Evolutionary conservation across 768 basidiomycete genomes (phyloP), one percentile per base, ranked within the genome.

Genomic region (Hygrophorus russula): DNA sequence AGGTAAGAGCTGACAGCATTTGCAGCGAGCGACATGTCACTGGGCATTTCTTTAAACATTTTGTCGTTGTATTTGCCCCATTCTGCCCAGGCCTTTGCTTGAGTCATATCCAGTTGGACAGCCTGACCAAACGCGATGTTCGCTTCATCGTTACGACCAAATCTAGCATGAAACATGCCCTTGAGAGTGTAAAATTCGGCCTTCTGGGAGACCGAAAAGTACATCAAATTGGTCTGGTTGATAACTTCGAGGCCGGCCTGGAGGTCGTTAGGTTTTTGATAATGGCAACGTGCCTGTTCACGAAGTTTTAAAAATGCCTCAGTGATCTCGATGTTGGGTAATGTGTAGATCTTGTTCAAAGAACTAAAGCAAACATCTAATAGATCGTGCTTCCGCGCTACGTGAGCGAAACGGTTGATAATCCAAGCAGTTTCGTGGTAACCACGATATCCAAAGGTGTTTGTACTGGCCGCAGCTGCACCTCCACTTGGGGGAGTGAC

Each of bases 401-500:
- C 92, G 63, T 99, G 94, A 7, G 96, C 96, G 56, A 99, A 98
- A 12, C 96, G 83, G 59, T 99, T 99, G 68, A 98, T 97, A 57
- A 96, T 98, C 96, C 96, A 99, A 5, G 96, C 96, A 0, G 92
- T 98, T 67, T 99, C 96, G 57, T 99, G 96, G 60, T 89, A 97
- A 6, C 96, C 96, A 40, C 96, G 78, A 58, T 90, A 98, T 5
- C 92, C 94, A 55, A 80, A 86, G 1, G 89, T 92, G 45, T 80
- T 87, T 33, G 80, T 66, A 46, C 73, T 83, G 30, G 66, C 71
- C 17, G 74, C 64, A 13, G 74, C 58, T 10, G 71, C 64, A 35
- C 67, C 70, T 33, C 68, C 66, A 18, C 64, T 63, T 51, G 77
- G 76, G 46, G 70, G 73, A 29, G 67, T 69, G 5, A 65, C 69